phyloP scores from a whole-genome alignment of 441 rosid genomes.

The Biscutella laevigata region DNA sequence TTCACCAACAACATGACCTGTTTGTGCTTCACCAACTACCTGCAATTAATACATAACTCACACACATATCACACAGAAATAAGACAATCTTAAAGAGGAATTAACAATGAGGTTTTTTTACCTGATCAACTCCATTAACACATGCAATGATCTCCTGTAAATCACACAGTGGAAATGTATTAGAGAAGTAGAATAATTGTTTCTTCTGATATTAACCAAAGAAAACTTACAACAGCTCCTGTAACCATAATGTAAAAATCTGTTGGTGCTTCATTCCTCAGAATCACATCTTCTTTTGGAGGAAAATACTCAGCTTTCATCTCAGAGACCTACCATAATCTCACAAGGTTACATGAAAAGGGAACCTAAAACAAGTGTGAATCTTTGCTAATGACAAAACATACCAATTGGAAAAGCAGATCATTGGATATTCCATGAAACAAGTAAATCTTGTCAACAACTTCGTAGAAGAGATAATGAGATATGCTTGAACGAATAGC shows the following conservation, averaged over 20 bases:
- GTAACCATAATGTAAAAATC: conserved; percentile 73
- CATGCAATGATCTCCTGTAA: conserved; percentile 56
- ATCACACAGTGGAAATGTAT: conserved; percentile 35
- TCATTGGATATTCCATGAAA: conserved; percentile 85
- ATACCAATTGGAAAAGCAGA: conserved; percentile 85
- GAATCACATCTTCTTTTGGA: conserved; percentile 83
- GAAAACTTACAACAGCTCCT: conserved; percentile 60
- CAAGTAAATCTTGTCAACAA: conserved; percentile 66
- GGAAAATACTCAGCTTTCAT: conserved; percentile 87
- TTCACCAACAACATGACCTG: conserved; percentile 76
- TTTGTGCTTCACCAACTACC: conserved; percentile 58
- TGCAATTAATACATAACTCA: conserved; percentile 27
- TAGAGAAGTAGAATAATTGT: neutral
- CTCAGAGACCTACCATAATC: conserved; percentile 62
- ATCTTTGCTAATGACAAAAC: neutral
- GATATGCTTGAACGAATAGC: conserved; percentile 82
- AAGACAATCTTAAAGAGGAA: neutral
- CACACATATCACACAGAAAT: no score
- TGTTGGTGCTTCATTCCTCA: conserved; percentile 85
- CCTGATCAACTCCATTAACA: conserved; percentile 62
- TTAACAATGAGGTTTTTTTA: conserved; percentile 24
- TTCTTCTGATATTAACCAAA: neutral
- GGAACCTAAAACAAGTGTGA: no score
- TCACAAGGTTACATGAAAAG: neutral
- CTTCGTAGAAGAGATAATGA: conserved; percentile 57